Evolutionary conservation across 1,284 basidiomycete genomes (phyloP), one percentile per base, ranked within the genome.

Genomic region (Cystobasidium slooffiae): DNA sequence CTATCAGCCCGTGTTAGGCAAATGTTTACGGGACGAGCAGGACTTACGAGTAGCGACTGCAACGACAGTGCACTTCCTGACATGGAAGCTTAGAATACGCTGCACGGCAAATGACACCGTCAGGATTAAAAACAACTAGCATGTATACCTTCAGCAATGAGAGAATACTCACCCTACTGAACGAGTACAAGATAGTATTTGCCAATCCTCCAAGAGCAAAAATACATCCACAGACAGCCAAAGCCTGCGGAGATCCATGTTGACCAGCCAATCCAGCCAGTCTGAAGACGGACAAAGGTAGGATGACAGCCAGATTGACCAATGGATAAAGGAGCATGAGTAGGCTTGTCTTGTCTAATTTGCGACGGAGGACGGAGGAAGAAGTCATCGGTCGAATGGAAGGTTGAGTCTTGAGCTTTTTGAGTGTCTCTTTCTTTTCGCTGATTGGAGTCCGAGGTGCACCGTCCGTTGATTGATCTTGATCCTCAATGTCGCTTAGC

Each of bases 201-300:
- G 72, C 72, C 39, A 74, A 67, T 14, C 72, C 72, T 12, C 65
- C 72, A 12, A 74, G 61, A 8, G 72, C 24, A 39, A 74, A 74
- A 44, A 74, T 74, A 46, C n/a, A 68, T 14, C 72, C 72, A 58
- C 62, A 65, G 8, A 64, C 56, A 39, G 72, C 65, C 22, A 66
- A 59, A 16, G 47, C 37, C 41, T 68, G 53, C 3, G 65, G 65
- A 6, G 72, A 68, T 6, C 56, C 55, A 6, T 52, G 52, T 24
- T 49, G 52, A 18, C 74, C 74, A 22, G 67, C 62, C 14, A 75
- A 8, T 8, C 37, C 59, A 16, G 51, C 41, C 31, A 75, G 39
- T 47, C 73, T 52, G 55, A 61, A 75, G 6, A 75, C 47, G 6
- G 66, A 68, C 10, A 75, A 47, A 24, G 73, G 73, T 9, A 75